A percentile compares a stretch with the other conserved stretches of the same genome.
phyloP scores from a whole-genome alignment of 352 stramenopile species.

The Pythium aquatile region DNA sequence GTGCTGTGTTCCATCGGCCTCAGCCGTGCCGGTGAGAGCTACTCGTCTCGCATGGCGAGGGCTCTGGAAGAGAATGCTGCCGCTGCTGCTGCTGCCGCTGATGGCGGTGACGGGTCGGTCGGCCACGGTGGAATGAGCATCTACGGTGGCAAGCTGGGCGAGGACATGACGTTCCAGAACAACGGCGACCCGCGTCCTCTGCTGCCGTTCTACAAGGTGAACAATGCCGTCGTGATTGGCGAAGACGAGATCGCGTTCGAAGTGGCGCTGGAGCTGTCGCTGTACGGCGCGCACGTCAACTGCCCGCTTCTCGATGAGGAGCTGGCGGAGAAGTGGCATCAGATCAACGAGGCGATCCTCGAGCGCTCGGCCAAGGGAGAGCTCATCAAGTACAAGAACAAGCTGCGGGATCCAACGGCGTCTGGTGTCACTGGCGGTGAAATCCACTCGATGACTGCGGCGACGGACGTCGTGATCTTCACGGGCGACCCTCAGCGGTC shows the following conservation, averaged over 20 bases:
- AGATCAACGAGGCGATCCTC: conserved; percentile 57
- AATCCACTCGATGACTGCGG: conserved; percentile 36
- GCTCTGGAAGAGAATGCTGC: conserved; percentile 4
- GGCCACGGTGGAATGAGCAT: conserved; percentile 9
- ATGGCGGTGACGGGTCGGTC: conserved; percentile 5
- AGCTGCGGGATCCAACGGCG: conserved; percentile 32
- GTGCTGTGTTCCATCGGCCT: conserved; percentile 61
- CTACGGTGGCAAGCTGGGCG: conserved; percentile 13
- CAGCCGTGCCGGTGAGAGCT: conserved; percentile 46
- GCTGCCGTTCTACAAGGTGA: conserved; percentile 37
- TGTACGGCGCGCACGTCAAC: conserved; percentile 64
- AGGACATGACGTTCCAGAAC: conserved; percentile 17
- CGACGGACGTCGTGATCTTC: conserved; percentile 62
- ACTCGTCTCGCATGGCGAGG: conserved; percentile 14
- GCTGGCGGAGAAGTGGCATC: conserved; percentile 51
- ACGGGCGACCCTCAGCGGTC: conserved; percentile 47
- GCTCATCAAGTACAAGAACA: conserved; percentile 69
- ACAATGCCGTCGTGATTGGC: conserved; percentile 59
- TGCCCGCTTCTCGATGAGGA: conserved; percentile 61
- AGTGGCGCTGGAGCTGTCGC: conserved; percentile 54
- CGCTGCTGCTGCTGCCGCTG: background rate
- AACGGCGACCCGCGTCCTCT: conserved; percentile 44
- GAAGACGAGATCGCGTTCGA: conserved; percentile 67
- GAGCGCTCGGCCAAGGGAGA: conserved; percentile 52
- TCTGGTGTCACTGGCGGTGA: conserved; percentile 12